phyloP scores from a whole-genome alignment of 495 filamentous ascomycete species.

The Acidomyces sp. region DNA sequence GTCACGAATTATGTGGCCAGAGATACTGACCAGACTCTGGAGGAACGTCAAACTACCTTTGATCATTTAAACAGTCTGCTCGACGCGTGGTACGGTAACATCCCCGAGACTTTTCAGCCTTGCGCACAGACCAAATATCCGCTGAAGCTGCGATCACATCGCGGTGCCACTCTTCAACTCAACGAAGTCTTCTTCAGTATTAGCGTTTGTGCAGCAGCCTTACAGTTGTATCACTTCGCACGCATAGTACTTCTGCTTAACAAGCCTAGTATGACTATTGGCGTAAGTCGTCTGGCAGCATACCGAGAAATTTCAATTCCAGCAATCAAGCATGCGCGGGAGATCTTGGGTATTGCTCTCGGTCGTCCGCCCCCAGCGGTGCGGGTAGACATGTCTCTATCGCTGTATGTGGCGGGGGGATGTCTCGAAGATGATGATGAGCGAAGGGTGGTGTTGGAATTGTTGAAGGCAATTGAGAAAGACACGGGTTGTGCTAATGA shows the following conservation, averaged over 20 bases:
- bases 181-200: constrained; percentile 52
- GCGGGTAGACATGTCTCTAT: constrained; percentile 46
- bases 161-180: constrained; percentile 30
- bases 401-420: constrained; percentile 50
- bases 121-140: constrained; percentile 28
- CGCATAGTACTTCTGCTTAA: constrained; percentile 49
- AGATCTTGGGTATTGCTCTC: constrained; percentile 45
- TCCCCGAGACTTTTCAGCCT: constrained; percentile 45
- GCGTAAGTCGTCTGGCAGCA: constrained; percentile 36
- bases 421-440: constrained; percentile 32
- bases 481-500: constrained; percentile 52
- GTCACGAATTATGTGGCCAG: constrained; percentile 48
- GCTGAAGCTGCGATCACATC: constrained; percentile 13
- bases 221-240: constrained; percentile 55
- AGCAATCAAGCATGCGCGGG: constrained; percentile 43
- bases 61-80: constrained; percentile 42
- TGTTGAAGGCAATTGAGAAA: constrained; percentile 44
- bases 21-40: constrained; percentile 30
- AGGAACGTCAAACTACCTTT: constrained; percentile 43
- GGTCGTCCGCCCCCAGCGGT: constrained; percentile 42
- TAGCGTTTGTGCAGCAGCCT: constrained; percentile 47
- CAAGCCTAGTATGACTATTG: constrained; percentile 39
- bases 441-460: constrained; percentile 37
- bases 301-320: constrained; percentile 41
- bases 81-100: constrained; percentile 42